These are phyloP conservation scores for Globisporangium okanoganense DNA, from an alignment of 352 stramenopile genomes.

Conservation along the genomic window DNA sequence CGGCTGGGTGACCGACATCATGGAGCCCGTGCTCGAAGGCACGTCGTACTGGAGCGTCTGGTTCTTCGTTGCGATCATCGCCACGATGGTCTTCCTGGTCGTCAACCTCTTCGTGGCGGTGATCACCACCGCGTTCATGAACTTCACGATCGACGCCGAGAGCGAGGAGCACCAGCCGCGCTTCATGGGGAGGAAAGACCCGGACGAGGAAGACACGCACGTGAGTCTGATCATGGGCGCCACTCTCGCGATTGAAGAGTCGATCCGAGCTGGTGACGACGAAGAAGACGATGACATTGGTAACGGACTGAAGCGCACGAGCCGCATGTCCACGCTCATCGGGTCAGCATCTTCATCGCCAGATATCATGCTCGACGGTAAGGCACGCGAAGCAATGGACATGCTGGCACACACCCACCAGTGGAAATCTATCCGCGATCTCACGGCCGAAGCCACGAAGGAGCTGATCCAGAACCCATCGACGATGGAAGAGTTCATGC, in stretches of 20 bases:
- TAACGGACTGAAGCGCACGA: conserved; percentile 2
- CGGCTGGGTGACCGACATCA: conserved; percentile 75
- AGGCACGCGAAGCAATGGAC: conserved; percentile 14
- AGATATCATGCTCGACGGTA: conserved; percentile 12
- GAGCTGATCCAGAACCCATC: conserved; percentile 41
- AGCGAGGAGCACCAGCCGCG: conserved; percentile 29
- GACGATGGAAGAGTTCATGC: conserved; percentile 42
- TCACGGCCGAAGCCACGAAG: conserved; percentile 63
- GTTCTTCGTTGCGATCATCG: conserved; percentile 74
- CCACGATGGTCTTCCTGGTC: conserved; percentile 76
- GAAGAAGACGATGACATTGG: neutral
- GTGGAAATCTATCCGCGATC: conserved; percentile 48
- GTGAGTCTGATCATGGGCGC: conserved; percentile 81
- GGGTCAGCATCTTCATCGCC: conserved; percentile 3
- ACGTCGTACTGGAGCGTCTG: conserved; percentile 48
- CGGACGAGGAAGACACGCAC: conserved; percentile 58
- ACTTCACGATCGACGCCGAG: conserved; percentile 56
- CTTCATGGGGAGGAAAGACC: conserved; percentile 57
- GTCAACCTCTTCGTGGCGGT: conserved; percentile 82
- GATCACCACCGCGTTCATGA: conserved; percentile 85
- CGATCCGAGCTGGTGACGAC: conserved; percentile 17
- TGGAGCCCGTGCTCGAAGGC: conserved; percentile 66
- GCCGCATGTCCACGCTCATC: neutral
- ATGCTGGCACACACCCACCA: conserved; percentile 37
- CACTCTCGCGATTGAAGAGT: conserved; percentile 69